Percentiles rank a stretch among this genome's conserved stretches.
Evolutionary conservation across 106 monocot genomes (phyloP).

Genomic region (Dendrobium catenatum): DNA sequence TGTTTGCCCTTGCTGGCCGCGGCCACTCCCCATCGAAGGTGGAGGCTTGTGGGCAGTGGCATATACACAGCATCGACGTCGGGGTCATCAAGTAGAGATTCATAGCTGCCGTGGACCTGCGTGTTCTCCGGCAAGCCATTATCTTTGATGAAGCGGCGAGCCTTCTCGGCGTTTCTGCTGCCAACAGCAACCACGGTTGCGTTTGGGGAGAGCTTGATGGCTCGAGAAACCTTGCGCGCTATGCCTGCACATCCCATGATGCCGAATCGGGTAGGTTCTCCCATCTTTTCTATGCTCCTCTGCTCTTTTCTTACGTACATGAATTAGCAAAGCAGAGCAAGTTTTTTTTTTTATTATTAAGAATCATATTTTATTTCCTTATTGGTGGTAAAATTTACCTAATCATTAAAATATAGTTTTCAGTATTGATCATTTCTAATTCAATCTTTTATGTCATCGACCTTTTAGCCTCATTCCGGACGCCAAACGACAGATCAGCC

Average conservation of each 20-base stretch:
- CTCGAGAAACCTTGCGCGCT: conserved; percentile 1
- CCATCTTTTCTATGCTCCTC: not conserved
- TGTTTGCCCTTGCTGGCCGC: conserved; percentile 57
- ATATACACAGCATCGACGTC: conserved; percentile 55
- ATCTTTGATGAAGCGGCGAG: not conserved
- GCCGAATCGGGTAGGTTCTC: not conserved
- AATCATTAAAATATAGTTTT: too few species aligned
- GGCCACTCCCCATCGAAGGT: conserved; percentile 48
- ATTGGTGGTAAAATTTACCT: too few species aligned
- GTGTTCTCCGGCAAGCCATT: conserved; percentile 15
- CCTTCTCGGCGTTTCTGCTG: not conserved
- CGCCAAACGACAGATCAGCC: too few species aligned
- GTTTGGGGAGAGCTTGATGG: not conserved
- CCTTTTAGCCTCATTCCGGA: too few species aligned
- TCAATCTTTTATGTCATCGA: too few species aligned
- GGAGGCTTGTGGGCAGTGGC: conserved; percentile 75
- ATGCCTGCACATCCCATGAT: conserved; percentile 5
- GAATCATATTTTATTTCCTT: too few species aligned
- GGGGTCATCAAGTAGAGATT: conserved; percentile 54
- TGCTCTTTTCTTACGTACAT: too few species aligned
- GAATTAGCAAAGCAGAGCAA: too few species aligned
- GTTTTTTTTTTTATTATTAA: too few species aligned
- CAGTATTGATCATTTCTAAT: too few species aligned
- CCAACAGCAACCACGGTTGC: not conserved
- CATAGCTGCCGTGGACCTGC: conserved; percentile 39